Evolutionary conservation across 441 rosid genomes (phyloP), one percentile per base, ranked within the genome.

Genomic region (Manihot esculenta): DNA sequence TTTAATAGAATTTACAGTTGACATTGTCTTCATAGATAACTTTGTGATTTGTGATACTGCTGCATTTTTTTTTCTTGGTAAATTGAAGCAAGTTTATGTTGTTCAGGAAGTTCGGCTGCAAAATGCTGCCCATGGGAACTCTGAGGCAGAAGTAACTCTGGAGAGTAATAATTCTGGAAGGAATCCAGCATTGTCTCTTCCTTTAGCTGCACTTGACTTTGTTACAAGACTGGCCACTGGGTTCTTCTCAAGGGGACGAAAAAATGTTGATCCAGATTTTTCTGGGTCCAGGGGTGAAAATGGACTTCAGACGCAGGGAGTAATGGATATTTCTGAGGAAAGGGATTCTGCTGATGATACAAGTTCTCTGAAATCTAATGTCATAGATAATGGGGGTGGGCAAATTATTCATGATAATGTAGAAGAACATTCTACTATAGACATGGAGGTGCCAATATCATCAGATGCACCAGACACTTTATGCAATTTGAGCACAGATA

Each of bases 151-250:
- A 59, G 87, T 63, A 51, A 75, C 64, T 62, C 64, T 69, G 8
- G 92, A 87, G 66, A 80, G 72, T 65, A 79, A 75, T 66, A 83
- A 76, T 70, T 77, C 86, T 64, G 96, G 88, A 73, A 87, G 83
- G 74, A 93, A 82, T 75, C 76, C 89, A 38, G 94, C 95, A 56
- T 79, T 93, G 60, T 83, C 97, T 84, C 85, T 95, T 74, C 95
- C 99, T 64, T 83, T 86, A 77, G 96, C 98, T 77, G 99, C 99
- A 24, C 77, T 91, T 73, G 99, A 82, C 76, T 91, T 91, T 83
- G 86, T 93, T 66, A 81, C 93, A 69, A 86, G 95, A 80, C 64
- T 95, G 61, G 98, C 99, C 17, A 77, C 85, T 67, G 98, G 95
- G 81, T 84, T 95, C 57, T 89, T 95, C 80, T 88, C 94, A 1